phyloP scores from a whole-genome alignment of 1,284 basidiomycete species.

The Sanghuangporus baumii region DNA sequence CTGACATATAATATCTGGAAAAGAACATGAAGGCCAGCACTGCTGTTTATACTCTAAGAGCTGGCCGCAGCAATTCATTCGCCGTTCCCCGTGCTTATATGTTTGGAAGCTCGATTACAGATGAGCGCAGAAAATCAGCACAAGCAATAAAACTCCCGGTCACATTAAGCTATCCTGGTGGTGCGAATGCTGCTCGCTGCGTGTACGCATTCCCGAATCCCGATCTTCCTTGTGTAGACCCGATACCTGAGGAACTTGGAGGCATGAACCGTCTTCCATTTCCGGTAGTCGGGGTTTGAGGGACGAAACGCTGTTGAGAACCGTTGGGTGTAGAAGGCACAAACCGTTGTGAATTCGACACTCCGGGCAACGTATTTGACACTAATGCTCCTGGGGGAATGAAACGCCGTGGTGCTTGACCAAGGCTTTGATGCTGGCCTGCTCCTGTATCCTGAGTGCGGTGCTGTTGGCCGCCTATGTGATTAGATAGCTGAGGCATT shows the following conservation, averaged over 20 bases:
- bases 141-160: not conserved
- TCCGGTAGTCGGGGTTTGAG: not conserved
- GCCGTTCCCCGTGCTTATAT: too few species aligned
- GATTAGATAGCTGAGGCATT: not conserved
- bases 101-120: too few species aligned
- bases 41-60: too few species aligned
- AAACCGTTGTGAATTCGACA: not conserved
- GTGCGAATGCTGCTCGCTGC: not conserved
- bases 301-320: not conserved
- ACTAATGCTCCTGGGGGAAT: constrained; percentile 1
- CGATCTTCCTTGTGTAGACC: not conserved
- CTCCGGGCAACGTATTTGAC: not conserved
- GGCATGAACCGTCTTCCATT: not conserved
- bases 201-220: not conserved
- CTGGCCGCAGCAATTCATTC: too few species aligned
- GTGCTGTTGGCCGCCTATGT: not conserved
- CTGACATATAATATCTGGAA: too few species aligned
- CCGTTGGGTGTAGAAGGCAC: constrained; percentile 2
- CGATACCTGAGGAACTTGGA: not conserved
- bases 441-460: not conserved
- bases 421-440: not conserved
- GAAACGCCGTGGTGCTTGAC: constrained; percentile 6
- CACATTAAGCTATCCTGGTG: not conserved
- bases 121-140: too few species aligned
- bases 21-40: too few species aligned